These are phyloP conservation scores for Solanum chacoense DNA, from an alignment of 305 asterid species.

Conservation along the genomic window DNA sequence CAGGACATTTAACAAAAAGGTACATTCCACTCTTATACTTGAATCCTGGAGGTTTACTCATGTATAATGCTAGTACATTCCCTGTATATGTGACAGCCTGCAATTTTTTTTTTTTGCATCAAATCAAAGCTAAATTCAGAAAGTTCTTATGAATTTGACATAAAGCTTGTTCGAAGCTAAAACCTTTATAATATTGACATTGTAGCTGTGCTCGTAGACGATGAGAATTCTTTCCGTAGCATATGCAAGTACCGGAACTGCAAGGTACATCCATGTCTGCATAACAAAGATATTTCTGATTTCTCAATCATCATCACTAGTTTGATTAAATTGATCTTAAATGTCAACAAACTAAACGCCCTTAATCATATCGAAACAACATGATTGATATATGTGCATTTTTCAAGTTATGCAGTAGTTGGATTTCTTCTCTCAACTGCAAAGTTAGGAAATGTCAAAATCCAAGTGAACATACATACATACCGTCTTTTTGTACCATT, in stretches of 20 bases:
- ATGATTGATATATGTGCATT: not conserved
- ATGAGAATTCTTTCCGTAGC: conserved; percentile 54
- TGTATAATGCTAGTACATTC: conserved; percentile 76
- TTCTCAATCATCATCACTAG: not conserved
- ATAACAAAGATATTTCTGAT: not conserved
- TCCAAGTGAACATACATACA: conserved; percentile 16
- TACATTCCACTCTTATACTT: conserved; percentile 96
- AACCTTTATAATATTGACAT: conserved; percentile 60
- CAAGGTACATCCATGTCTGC: conserved; percentile 92
- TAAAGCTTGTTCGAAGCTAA: not conserved
- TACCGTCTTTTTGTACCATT: conserved; percentile 80
- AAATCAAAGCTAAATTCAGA: not conserved
- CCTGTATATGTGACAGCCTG: conserved; percentile 90
- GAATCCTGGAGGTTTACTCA: conserved; percentile 78
- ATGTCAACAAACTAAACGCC: not conserved
- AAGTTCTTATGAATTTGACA: not conserved
- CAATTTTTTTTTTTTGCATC: not conserved
- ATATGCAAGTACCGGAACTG: conserved; percentile 48
- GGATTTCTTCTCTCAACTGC: not conserved
- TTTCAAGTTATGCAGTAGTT: not conserved
- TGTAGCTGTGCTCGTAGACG: conserved; percentile 39
- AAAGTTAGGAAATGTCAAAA: not conserved
- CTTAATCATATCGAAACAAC: not conserved
- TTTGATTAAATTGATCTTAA: not conserved
- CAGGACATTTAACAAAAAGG: conserved; percentile 76